Evolutionary conservation across 805 yeast genomes (phyloP).

Genomic region (Jamesozyma spencerorum): DNA sequence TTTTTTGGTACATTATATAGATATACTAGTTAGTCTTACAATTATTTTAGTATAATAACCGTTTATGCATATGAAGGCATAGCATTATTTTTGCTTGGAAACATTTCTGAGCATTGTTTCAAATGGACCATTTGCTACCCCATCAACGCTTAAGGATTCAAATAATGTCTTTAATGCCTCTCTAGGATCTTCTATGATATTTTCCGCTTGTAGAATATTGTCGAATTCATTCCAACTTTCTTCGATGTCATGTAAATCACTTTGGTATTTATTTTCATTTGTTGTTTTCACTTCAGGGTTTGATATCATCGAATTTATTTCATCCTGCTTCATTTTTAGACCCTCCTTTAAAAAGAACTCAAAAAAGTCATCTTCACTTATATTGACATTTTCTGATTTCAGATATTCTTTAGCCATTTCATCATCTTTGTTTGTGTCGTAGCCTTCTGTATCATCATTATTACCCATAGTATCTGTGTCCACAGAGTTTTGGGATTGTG

Average conservation of each 20-base stretch:
- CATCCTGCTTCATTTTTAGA: slow-evolving; percentile 38
- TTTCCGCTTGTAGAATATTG: slow-evolving; percentile 1
- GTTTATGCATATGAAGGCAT: too few relatives aligned
- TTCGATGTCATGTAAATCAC: too few relatives aligned
- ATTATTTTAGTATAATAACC: too few relatives aligned
- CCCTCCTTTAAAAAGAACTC: slow-evolving; percentile 54
- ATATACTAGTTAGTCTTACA: too few relatives aligned
- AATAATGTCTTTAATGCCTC: slow-evolving; percentile 9
- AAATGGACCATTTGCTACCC: slow-evolving; percentile 10
- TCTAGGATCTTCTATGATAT: slow-evolving; percentile 2
- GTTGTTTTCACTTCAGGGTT: too few relatives aligned
- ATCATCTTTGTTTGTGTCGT: slow-evolving; percentile 23
- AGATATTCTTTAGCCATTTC: slow-evolving; percentile 25
- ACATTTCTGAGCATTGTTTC: slow-evolving; percentile 9
- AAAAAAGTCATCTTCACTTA: slow-evolving; percentile 62
- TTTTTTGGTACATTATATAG: too few relatives aligned
- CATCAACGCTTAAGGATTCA: slow-evolving; percentile 8
- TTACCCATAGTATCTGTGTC: not conserved
- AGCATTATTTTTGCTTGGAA: not conserved
- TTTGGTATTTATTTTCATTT: slow-evolving; percentile 4
- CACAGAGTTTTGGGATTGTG: not conserved
- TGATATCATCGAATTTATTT: slow-evolving; percentile 33
- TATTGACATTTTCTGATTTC: slow-evolving; percentile 32
- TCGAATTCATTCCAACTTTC: slow-evolving; percentile 6
- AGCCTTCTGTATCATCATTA: slow-evolving; percentile 23